These are phyloP conservation scores for Sanghuangporus sanghuang DNA, from an alignment of 1,284 basidiomycete species.

Conservation along the genomic window DNA sequence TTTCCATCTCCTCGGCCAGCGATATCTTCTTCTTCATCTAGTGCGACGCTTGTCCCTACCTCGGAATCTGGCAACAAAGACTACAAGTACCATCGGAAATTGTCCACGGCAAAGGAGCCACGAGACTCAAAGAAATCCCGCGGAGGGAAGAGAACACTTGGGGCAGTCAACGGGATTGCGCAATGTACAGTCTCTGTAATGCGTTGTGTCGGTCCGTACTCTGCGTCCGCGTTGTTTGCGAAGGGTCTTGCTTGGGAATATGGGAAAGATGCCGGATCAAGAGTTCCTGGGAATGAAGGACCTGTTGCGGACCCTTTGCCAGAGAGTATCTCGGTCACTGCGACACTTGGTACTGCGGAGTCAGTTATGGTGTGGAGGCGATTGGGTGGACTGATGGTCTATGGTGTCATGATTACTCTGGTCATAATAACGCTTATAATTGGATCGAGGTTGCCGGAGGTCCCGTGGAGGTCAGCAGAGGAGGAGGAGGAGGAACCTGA, in stretches of 20 bases:
- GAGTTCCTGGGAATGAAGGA: not conserved
- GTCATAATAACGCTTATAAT: slow-evolving; percentile 22
- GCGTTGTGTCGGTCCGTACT: slow-evolving; percentile 46
- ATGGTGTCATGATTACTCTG: slow-evolving; percentile 15
- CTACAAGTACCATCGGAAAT: slow-evolving; percentile 18
- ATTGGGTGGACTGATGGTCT: slow-evolving; percentile 7
- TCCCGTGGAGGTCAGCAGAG: slow-evolving; percentile 7
- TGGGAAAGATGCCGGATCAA: not conserved
- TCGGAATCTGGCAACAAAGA: not conserved
- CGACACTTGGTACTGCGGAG: not conserved
- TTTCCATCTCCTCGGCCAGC: not conserved
- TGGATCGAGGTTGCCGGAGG: slow-evolving; percentile 16
- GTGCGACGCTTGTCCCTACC: slow-evolving; percentile 5
- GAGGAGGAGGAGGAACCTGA: not conserved
- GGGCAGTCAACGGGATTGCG: slow-evolving; percentile 37
- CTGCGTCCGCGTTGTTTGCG: slow-evolving; percentile 34
- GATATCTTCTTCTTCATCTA: slow-evolving; percentile 6
- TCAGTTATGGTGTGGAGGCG: not conserved
- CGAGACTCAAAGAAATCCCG: slow-evolving; percentile 22
- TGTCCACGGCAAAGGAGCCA: not conserved
- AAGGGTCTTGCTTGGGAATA: slow-evolving; percentile 7
- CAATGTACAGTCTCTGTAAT: slow-evolving; percentile 50
- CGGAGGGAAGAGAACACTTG: slow-evolving; percentile 22
- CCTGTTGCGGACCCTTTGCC: not conserved
- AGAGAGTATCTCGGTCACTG: not conserved